Evolutionary conservation across 2,329 filamentous ascomycete genomes (phyloP), one percentile per base, ranked within the genome.

Genomic region (Colletotrichum truncatum): DNA sequence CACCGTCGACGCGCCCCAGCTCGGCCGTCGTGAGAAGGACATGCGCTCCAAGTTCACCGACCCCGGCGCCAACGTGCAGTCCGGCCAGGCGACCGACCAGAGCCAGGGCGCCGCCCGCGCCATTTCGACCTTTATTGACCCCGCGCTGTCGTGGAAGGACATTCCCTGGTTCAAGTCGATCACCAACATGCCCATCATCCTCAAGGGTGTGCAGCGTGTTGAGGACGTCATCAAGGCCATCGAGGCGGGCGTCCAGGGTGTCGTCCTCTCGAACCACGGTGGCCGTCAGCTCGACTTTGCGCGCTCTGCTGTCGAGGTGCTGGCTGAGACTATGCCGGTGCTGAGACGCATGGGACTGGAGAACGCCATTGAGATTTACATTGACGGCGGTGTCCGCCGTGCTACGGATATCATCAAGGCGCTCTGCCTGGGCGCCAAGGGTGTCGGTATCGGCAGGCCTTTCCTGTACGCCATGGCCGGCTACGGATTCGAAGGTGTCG

Each of bases 61-160:
- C 71, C 87, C 87, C 12, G 95, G 94, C 8, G 92, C 91, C 26
- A 92, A 89, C 73, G 93, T 98, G 12, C 96, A 98, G 79, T 83
- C 82, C 11, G 93, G 92, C 53, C 85, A 90, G 64, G 78, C 85
- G 57, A 93, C 95, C 18, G 94, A 98, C 78, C 93, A 89, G 67
- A 92, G 89, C 16, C 96, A 99, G 82, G 96, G 96, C 53, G 96
- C 95, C 2, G 95, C 96, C 6, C 89, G 96, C 68, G 96, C 96
- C 68, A 99, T 99, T 74, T 97, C 93, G 28, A 93, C 89, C 65
- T 99, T 99, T 79, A 99, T 99, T 81, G 96, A 99, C 83, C 96
- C 96, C 2, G 85, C 87, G n/a, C 86, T 99, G 10, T 92, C 88
- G 74, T 99, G 96, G 96, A 92, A 91, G 73, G 96, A 98, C 73